A percentile compares a stretch with the other conserved stretches of the same genome.
These are phyloP conservation scores for Marchantia paleacea DNA, from an alignment of 225 moss, liverwort and hornwort genomes.

Conservation along the genomic window DNA sequence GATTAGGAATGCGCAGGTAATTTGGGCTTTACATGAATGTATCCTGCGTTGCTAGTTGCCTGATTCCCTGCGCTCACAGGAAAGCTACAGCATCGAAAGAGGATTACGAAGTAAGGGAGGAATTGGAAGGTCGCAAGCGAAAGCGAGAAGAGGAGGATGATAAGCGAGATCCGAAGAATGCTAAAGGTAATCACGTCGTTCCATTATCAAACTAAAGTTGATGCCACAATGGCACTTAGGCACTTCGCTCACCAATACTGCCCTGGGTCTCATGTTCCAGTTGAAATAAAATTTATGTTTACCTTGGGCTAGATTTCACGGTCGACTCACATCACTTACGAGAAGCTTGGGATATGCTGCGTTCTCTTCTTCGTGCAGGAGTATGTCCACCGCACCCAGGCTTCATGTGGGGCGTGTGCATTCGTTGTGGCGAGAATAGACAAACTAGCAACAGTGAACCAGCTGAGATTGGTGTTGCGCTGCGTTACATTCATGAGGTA, in stretches of 20 bases:
- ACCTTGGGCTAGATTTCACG: background rate
- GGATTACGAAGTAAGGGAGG: slow-evolving; percentile 8
- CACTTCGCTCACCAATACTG: too few species aligned
- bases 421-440: slow-evolving; percentile 79
- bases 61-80: background rate
- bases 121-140: slow-evolving; percentile 48
- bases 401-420: slow-evolving; percentile 89
- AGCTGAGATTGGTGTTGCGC: slow-evolving; percentile 55
- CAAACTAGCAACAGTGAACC: slow-evolving; percentile 72
- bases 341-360: too few species aligned
- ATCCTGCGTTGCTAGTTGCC: too few species aligned
- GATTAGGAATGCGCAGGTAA: background rate
- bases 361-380: slow-evolving; percentile 15
- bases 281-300: background rate
- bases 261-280: background rate
- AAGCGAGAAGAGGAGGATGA: slow-evolving; percentile 53
- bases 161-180: slow-evolving; percentile 14
- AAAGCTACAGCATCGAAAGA: background rate
- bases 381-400: slow-evolving; percentile 96
- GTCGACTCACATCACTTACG: too few species aligned
- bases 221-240: too few species aligned
- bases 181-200: slow-evolving; percentile 21
- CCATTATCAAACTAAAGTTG: too few species aligned
- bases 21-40: background rate
- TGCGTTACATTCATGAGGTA: slow-evolving; percentile 98